Percentiles rank a stretch among this genome's conserved stretches.
Evolutionary conservation across 2,329 filamentous ascomycete genomes (phyloP).

Genomic region (Aspergillus nomiae): DNA sequence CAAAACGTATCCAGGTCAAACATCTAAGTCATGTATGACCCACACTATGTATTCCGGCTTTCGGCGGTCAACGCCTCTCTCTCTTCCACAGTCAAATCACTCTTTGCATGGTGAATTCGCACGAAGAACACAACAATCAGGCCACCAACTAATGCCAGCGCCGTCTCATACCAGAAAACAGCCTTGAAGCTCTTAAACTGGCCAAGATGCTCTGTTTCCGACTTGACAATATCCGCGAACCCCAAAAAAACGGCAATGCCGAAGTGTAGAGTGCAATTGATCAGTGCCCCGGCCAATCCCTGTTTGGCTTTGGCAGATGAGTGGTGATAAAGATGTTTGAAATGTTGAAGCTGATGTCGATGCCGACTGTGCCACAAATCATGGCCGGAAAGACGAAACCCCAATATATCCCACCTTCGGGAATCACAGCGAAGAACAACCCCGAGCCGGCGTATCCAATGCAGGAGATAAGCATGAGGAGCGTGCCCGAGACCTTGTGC

Average conservation of each 20-base stretch:
- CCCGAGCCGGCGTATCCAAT: conserved; percentile 60
- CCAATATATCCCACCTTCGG: conserved; percentile 65
- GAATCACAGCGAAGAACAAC: conserved; percentile 66
- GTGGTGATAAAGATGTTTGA: conserved; percentile 79
- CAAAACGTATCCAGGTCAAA: not conserved
- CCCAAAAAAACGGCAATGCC: conserved; percentile 73
- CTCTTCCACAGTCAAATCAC: not conserved
- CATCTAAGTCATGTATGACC: not conserved
- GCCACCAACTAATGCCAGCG: conserved; percentile 51
- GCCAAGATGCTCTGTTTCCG: conserved; percentile 51
- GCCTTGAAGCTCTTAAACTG: conserved; percentile 60
- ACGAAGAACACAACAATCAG: conserved; percentile 2
- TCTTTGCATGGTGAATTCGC: conserved; percentile 2
- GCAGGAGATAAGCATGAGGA: conserved; percentile 64
- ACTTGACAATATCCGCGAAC: conserved; percentile 64
- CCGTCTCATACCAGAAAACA: conserved; percentile 66
- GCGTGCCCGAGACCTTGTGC: conserved; percentile 64
- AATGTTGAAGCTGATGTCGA: conserved; percentile 75
- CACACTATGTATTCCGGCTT: not conserved
- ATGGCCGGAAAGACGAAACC: conserved; percentile 68
- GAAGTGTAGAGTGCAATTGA: conserved; percentile 71
- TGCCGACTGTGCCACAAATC: conserved; percentile 67
- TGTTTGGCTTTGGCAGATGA: conserved; percentile 65
- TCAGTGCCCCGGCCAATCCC: conserved; percentile 70
- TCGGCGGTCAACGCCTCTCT: not conserved